These are phyloP conservation scores for Salisapilia sapeloensis DNA, from an alignment of 352 stramenopile genomes.

Conservation along the genomic window DNA sequence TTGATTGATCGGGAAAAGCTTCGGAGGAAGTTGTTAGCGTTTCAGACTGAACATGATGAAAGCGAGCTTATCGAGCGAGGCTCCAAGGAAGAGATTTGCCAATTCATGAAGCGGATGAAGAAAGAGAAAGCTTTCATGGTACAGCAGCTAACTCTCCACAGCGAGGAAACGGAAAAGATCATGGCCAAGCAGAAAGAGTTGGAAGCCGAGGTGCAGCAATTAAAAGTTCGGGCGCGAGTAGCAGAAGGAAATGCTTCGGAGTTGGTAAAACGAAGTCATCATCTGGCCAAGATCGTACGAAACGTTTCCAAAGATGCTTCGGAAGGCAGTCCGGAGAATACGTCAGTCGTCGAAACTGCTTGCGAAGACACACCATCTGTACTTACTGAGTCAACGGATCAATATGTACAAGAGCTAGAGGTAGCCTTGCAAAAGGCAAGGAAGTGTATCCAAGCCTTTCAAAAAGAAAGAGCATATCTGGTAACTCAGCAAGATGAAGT, in stretches of 20 bases:
- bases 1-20: conserved; percentile 42
- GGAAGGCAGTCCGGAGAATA: too few relatives aligned
- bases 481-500: conserved; percentile 45
- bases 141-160: conserved; percentile 56
- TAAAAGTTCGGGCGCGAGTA: conserved; percentile 30
- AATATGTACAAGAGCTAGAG: conserved; percentile 10
- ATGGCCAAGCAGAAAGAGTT: conserved; percentile 18
- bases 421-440: conserved; percentile 11
- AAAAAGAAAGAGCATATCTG: conserved; percentile 34
- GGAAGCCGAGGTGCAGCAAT: conserved; percentile 19
- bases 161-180: conserved; percentile 52
- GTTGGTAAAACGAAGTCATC: conserved; percentile 3
- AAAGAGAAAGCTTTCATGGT: conserved; percentile 67
- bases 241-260: conserved; percentile 6
- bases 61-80: conserved; percentile 7
- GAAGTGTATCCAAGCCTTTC: conserved; percentile 28
- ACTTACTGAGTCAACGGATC: not conserved
- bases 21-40: conserved; percentile 68
- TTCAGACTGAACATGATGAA: conserved; percentile 15
- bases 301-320: too few relatives aligned
- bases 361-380: too few relatives aligned
- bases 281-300: too few relatives aligned
- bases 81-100: too few relatives aligned
- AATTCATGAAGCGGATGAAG: conserved; percentile 63
- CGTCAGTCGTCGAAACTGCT: too few relatives aligned